Evolutionary conservation across 768 basidiomycete species (phyloP).

Genomic region (Hydnomerulius pinastri): DNA sequence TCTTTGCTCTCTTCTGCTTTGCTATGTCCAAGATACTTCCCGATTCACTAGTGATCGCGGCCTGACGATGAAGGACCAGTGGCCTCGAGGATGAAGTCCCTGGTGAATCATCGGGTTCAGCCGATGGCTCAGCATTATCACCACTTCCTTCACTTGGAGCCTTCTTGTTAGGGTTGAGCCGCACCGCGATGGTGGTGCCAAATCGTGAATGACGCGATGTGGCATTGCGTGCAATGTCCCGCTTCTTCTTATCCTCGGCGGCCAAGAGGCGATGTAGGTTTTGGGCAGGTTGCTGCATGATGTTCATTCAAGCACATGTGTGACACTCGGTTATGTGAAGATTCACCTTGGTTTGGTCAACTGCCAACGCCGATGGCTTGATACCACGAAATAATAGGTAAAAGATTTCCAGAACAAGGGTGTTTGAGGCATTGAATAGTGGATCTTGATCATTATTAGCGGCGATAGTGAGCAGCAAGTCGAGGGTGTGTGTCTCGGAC

Average conservation of each 20-base stretch:
- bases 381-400: slow-evolving; percentile 87
- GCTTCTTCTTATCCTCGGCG: slow-evolving; percentile 67
- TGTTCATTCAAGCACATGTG: slow-evolving; percentile 13
- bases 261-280: slow-evolving; percentile 77
- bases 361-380: slow-evolving; percentile 57
- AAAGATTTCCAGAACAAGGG: slow-evolving; percentile 88
- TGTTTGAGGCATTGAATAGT: slow-evolving; percentile 86
- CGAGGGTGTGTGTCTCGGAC: slow-evolving; percentile 69
- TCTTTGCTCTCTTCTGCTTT: slow-evolving; percentile 62
- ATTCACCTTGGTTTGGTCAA: slow-evolving; percentile 66
- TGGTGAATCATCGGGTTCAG: slow-evolving; percentile 19
- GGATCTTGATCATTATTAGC: slow-evolving; percentile 74
- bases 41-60: slow-evolving; percentile 70
- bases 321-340: slow-evolving; percentile 2
- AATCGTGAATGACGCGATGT: slow-evolving; percentile 92
- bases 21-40: slow-evolving; percentile 71
- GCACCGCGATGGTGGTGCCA: slow-evolving; percentile 90
- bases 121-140: slow-evolving; percentile 25
- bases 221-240: slow-evolving; percentile 52
- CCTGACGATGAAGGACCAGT: slow-evolving; percentile 84
- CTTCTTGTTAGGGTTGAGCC: slow-evolving; percentile 60
- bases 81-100: slow-evolving; percentile 42
- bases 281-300: slow-evolving; percentile 61
- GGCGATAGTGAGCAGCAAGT: slow-evolving; percentile 84
- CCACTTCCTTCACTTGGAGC: slow-evolving; percentile 18